Evolutionary conservation across 768 basidiomycete species (phyloP).

Genomic region (Rhodotorula taiwanensis): DNA sequence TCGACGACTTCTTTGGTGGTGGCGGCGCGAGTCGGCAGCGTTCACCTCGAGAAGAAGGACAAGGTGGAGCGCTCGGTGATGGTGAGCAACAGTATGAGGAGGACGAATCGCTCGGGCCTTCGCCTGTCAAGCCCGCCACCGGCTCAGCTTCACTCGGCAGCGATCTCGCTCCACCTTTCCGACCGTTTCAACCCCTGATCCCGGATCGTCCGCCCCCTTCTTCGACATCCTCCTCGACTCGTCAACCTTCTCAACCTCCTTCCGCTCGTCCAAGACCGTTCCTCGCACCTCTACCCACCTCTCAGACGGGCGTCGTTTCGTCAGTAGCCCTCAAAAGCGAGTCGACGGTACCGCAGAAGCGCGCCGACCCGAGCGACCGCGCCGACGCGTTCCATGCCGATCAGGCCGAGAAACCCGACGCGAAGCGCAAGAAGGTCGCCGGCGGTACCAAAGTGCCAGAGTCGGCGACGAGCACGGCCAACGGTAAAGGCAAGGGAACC

Average conservation of each 20-base stretch:
- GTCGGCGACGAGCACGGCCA: background rate
- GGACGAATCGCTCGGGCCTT: slow-evolving; percentile 28
- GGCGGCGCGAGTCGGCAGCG: too few species aligned
- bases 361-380: background rate
- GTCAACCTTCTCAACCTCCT: background rate
- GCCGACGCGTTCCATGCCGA: slow-evolving; percentile 20
- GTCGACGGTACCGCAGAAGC: background rate
- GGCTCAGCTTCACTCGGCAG: background rate
- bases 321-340: too few species aligned
- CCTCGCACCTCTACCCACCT: too few species aligned
- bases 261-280: background rate
- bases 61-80: too few species aligned
- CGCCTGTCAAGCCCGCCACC: slow-evolving; percentile 28
- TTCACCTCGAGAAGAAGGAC: too few species aligned
- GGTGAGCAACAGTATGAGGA: too few species aligned
- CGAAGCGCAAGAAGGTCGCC: slow-evolving; percentile 11
- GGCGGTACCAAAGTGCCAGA: background rate
- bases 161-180: background rate
- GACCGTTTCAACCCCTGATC: slow-evolving; percentile 20
- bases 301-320: too few species aligned
- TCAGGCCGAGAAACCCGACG: slow-evolving; percentile 1
- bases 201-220: background rate
- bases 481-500: too few species aligned
- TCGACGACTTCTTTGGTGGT: slow-evolving; percentile 29
- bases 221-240: too few species aligned